Conservation (phyloP, 148 eudicot genomes). For the Persicaria tinctoria region DNA sequence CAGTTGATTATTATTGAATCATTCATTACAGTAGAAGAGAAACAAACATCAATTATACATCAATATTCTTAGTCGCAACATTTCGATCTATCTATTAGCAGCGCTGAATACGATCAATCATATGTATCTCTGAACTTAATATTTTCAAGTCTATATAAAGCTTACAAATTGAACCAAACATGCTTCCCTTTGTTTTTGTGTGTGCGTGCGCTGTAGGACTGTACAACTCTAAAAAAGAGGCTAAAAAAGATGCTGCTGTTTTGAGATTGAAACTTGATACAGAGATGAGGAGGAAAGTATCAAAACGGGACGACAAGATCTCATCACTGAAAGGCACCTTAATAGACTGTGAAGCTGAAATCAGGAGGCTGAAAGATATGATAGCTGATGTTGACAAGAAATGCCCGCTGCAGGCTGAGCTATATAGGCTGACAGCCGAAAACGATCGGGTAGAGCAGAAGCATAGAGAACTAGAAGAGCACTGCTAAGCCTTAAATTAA, state of each 20-base stretch:
- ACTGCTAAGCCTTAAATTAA: constrained; percentile 40
- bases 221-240: constrained; percentile 12
- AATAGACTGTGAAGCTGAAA: constrained; percentile 69
- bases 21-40: too few species aligned
- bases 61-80: too few species aligned
- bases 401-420: constrained; percentile 51
- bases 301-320: constrained; percentile 59
- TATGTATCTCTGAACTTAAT: too few species aligned
- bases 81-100: too few species aligned
- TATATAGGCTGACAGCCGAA: constrained; percentile 48
- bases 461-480: constrained; percentile 62
- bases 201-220: too few species aligned
- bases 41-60: too few species aligned
- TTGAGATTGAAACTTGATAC: constrained; percentile 58
- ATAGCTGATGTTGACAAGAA: constrained; percentile 56
- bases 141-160: too few species aligned
- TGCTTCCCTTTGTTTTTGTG: too few species aligned
- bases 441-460: constrained; percentile 45
- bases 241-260: constrained; percentile 47
- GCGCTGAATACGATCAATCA: too few species aligned
- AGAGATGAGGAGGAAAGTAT: constrained; percentile 46
- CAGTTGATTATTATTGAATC: too few species aligned
- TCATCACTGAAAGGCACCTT: constrained; percentile 65
- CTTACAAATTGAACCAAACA: too few species aligned
- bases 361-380: constrained; percentile 57